Percentiles rank a stretch among this genome's conserved stretches.
Conservation (phyloP, 2,329 filamentous ascomycete species). For the Penicillium sclerotigenum region DNA sequence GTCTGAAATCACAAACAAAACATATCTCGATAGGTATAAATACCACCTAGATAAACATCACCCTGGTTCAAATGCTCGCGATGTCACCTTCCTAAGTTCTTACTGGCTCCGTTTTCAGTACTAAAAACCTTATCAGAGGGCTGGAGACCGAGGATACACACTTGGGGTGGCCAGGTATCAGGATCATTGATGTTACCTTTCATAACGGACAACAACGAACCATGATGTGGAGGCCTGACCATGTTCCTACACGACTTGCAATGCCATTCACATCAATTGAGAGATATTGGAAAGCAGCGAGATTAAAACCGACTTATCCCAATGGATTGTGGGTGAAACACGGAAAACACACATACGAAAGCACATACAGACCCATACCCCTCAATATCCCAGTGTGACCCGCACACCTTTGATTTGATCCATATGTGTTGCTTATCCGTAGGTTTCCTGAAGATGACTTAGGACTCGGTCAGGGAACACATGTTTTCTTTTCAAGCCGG, state of each 20-base stretch:
- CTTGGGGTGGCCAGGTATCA: not conserved
- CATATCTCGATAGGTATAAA: not conserved
- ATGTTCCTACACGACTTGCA: too few relatives aligned
- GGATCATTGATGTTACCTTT: not conserved
- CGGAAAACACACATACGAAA: not conserved
- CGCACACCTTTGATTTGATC: not conserved
- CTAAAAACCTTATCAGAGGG: not conserved
- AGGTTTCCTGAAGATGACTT: not conserved
- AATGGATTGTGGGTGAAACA: too few relatives aligned
- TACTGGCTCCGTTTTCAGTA: not conserved
- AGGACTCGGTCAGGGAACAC: not conserved
- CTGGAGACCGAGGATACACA: not conserved
- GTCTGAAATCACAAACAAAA: not conserved
- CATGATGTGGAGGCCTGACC: too few relatives aligned
- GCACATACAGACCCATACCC: not conserved
- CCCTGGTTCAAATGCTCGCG: not conserved
- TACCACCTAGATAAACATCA: not conserved
- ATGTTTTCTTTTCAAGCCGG: not conserved
- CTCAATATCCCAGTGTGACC: not conserved
- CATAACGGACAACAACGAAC: not conserved
- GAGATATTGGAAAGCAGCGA: too few relatives aligned
- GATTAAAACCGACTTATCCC: too few relatives aligned
- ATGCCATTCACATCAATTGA: too few relatives aligned
- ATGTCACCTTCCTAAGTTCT: not conserved
- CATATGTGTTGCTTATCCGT: too few relatives aligned